phyloP scores from a whole-genome alignment of 2,329 filamentous ascomycete species.

The Diplodia corticola region DNA sequence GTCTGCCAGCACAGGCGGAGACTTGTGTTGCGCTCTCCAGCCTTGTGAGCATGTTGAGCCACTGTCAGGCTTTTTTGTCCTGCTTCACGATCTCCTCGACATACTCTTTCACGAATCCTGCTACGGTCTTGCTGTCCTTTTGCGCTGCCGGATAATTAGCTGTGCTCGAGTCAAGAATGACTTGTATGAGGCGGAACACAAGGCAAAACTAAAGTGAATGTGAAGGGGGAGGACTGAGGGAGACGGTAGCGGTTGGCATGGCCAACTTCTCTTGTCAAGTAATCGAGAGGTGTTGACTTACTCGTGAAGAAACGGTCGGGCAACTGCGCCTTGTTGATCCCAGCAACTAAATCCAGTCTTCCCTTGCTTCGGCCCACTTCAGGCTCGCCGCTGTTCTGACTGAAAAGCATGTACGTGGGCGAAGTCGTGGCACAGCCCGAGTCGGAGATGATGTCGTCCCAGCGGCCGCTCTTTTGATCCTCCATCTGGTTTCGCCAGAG shows the following conservation, averaged over 20 bases:
- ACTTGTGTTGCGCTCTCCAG: no score
- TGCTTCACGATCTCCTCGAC: background rate
- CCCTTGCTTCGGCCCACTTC: background rate
- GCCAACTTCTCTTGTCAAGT: background rate
- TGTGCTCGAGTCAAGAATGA: no score
- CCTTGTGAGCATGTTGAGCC: background rate
- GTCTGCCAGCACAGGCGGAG: no score
- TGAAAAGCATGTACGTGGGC: conserved; percentile 1
- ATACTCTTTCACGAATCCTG: background rate
- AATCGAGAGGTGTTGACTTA: background rate
- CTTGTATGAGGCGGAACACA: background rate
- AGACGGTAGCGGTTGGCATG: no score
- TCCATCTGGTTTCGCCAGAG: conserved; percentile 10
- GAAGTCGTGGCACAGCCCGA: background rate
- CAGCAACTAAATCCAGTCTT: background rate
- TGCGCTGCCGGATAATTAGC: background rate
- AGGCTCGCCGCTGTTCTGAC: background rate
- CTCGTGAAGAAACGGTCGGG: conserved; percentile 4
- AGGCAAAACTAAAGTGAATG: background rate
- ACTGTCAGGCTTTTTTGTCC: background rate
- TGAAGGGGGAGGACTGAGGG: no score
- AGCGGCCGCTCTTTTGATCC: background rate
- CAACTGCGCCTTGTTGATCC: background rate
- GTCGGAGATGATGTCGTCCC: background rate
- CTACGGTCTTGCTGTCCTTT: background rate